Percentiles rank a stretch among this genome's conserved stretches.
Conservation (phyloP, 805 yeast species). For the Zygosaccharomyces siamensis region DNA sequence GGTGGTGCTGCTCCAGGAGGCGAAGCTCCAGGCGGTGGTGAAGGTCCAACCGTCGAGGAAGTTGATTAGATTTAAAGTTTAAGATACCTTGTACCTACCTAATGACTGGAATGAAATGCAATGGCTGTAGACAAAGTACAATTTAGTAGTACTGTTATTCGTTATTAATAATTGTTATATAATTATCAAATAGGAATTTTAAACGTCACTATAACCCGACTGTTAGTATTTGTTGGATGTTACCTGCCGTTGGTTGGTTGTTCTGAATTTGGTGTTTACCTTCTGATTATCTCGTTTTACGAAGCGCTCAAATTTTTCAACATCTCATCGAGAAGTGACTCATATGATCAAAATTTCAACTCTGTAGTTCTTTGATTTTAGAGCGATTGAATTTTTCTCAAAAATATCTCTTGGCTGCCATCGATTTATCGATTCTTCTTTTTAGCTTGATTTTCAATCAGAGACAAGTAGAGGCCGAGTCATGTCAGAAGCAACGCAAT, state of each 20-base stretch:
- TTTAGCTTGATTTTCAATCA: neutral
- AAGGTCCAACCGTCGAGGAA: slow-evolving; percentile 76
- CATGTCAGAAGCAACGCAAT: slow-evolving; percentile 40
- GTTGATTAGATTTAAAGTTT: slow-evolving; percentile 47
- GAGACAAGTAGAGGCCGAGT: neutral
- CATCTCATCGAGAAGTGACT: neutral
- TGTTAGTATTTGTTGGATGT: no score
- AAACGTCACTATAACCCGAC: neutral
- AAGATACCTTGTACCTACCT: neutral
- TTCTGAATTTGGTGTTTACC: neutral
- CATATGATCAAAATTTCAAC: neutral
- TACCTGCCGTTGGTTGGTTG: no score
- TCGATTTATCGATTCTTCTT: neutral
- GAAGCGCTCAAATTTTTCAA: neutral
- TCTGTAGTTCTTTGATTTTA: neutral
- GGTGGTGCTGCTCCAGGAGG: slow-evolving; percentile 54
- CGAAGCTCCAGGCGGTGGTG: slow-evolving; percentile 40
- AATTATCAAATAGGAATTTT: neutral
- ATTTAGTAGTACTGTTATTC: neutral
- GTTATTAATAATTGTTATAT: neutral
- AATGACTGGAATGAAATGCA: neutral
- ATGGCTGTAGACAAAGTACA: neutral
- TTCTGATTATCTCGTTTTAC: neutral
- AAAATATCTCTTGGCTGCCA: neutral
- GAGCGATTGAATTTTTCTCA: no score